Evolutionary conservation across 768 basidiomycete species (phyloP).

Genomic region (Crassisporium funariophilum): DNA sequence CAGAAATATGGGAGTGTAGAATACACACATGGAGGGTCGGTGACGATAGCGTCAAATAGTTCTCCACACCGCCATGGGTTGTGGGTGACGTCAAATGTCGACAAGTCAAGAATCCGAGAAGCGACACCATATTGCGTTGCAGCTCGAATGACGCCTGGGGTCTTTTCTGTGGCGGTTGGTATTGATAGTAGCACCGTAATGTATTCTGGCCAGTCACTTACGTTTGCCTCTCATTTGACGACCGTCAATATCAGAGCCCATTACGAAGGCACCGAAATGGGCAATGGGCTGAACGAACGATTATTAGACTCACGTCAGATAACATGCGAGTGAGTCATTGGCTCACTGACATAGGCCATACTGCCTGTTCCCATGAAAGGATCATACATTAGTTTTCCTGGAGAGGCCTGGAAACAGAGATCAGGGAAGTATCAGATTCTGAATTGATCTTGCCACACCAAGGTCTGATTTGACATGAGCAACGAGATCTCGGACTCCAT

Average conservation of each 20-base stretch:
- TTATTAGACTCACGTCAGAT: not conserved
- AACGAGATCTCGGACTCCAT: slow-evolving; percentile 98
- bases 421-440: not conserved
- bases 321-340: not conserved
- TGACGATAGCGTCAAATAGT: slow-evolving; percentile 92
- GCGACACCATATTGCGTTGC: slow-evolving; percentile 83
- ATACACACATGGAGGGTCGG: slow-evolving; percentile 88
- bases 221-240: slow-evolving; percentile 96
- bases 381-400: slow-evolving; percentile 93
- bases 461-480: slow-evolving; percentile 94
- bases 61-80: slow-evolving; percentile 89
- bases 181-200: not conserved
- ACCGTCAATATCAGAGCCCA: slow-evolving; percentile 96
- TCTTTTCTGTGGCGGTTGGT: slow-evolving; percentile 30
- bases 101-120: slow-evolving; percentile 75
- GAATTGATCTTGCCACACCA: slow-evolving; percentile 50
- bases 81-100: slow-evolving; percentile 91
- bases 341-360: slow-evolving; percentile 72
- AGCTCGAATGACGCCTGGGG: slow-evolving; percentile 76
- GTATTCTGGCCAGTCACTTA: slow-evolving; percentile 28
- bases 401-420: slow-evolving; percentile 58
- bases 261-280: slow-evolving; percentile 83
- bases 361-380: slow-evolving; percentile 95
- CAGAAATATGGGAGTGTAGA: not conserved
- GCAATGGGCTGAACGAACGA: slow-evolving; percentile 66